Percentiles rank a stretch among this genome's conserved stretches.
phyloP scores from a whole-genome alignment of 371 early-diverging fungal genomes.

The Sanchytrium tribonematis region DNA sequence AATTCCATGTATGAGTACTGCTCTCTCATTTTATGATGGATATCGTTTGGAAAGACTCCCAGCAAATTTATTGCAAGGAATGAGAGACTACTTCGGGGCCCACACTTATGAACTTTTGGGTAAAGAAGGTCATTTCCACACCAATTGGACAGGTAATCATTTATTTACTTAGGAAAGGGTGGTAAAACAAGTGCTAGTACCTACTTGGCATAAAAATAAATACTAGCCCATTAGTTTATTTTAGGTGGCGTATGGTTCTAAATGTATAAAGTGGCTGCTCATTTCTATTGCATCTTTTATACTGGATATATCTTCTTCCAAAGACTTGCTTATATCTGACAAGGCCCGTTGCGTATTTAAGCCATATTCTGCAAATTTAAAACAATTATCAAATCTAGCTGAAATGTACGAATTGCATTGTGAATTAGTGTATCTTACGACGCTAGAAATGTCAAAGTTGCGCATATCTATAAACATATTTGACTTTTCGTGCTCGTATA shows the following conservation, averaged over 20 bases:
- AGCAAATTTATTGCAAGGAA: constrained; percentile 84
- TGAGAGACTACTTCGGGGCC: constrained; percentile 96
- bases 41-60: constrained; percentile 61
- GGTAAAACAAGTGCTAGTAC: not conserved
- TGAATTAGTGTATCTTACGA: not conserved
- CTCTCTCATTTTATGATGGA: constrained; percentile 84
- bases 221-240: too few species aligned
- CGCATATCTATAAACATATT: not conserved
- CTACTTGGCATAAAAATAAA: not conserved
- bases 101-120: constrained; percentile 65
- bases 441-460: not conserved
- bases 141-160: constrained; percentile 46
- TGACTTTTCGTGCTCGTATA: not conserved
- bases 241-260: not conserved
- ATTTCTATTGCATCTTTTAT: not conserved
- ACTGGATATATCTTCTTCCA: not conserved
- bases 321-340: not conserved
- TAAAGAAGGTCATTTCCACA: constrained; percentile 49
- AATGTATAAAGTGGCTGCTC: not conserved
- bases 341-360: not conserved
- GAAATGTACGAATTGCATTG: not conserved
- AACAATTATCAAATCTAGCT: not conserved
- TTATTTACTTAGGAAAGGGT: not conserved
- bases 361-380: not conserved
- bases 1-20: constrained; percentile 65